Base-by-base conservation (phyloP, 352 stramenopile species). In the Globisporangium radiosum region DNA sequence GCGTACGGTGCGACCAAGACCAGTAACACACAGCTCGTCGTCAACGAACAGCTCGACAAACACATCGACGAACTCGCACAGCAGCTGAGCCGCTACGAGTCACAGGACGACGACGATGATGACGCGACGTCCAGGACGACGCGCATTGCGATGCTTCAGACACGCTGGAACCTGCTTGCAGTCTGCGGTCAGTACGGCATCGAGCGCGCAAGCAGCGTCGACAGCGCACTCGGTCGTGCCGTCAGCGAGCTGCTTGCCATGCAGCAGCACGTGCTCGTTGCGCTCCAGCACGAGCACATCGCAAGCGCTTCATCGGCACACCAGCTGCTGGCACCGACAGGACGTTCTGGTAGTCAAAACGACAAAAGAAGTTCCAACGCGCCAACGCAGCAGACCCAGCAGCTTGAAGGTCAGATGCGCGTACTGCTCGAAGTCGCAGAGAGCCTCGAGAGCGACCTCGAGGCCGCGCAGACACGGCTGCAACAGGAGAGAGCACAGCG, bases 381-480 rank as follows among this genome's bases (percentile, higher is more conserved):
- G 43, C 11, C 43, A 47, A 17, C 43, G 43, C 25, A 33, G 25
- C 25, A 33, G 25, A 33, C 25, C 25, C 43, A 11, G 10, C 49
- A 62, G 17, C 47, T 59, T 5, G 65, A 69, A 7, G 62, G 60
- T 44, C 77, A 87, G 56, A 75, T 86, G 44, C 80, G 85, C n/a
- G 55, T 75, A 50, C 65, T 90, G 8, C 66, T 90, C 7, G 78
- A 88, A 40, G 78, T 88, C 0, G 78, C 78, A 8, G 78, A 88
- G 61, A 70, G 66, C 0, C 74, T 90, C 0, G 81, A 90, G 59
- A 73, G 55, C 13, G 80, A 90, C 36, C 51, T 90, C 8, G 78
- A 87, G 53, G 63, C 59, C 0, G 64, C 76, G 1, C 74, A 85
- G 43, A 53, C 64, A 2, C 64, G 70, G 4, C 71, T 81, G 4